A percentile compares a stretch with the other conserved stretches of the same genome.
These are phyloP conservation scores for Pelargonium nanum DNA, from an alignment of 345 rosid species.

Conservation along the genomic window DNA sequence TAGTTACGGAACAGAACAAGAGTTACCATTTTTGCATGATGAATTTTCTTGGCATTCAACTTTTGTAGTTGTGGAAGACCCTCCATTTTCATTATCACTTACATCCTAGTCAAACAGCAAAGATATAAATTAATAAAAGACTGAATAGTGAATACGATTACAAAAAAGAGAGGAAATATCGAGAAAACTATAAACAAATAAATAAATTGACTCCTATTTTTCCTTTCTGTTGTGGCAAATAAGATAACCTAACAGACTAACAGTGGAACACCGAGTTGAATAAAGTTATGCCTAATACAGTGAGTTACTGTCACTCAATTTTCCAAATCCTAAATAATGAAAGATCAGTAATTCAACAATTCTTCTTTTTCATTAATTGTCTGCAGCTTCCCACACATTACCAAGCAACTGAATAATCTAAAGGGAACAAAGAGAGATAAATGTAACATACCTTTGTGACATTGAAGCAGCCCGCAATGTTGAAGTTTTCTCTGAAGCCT, in stretches of 20 bases:
- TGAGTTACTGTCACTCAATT: too few relatives aligned
- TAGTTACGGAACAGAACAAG: background rate
- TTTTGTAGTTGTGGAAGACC: constrained; percentile 17
- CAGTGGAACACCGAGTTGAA: too few relatives aligned
- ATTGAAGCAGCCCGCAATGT: constrained; percentile 22
- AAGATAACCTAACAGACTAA: too few relatives aligned
- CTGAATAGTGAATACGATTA: too few relatives aligned
- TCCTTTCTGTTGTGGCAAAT: background rate
- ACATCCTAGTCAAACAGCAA: constrained; percentile 23
- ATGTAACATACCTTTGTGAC: constrained; percentile 29
- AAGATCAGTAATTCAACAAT: background rate
- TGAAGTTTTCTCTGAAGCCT: constrained; percentile 43
- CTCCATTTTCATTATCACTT: constrained; percentile 29
- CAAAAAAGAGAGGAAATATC: too few relatives aligned
- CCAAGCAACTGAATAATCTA: background rate
- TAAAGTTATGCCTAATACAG: too few relatives aligned
- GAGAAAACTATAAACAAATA: too few relatives aligned
- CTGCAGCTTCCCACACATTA: background rate
- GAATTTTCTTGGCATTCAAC: constrained; percentile 40
- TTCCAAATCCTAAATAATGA: background rate
- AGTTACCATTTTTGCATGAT: constrained; percentile 44
- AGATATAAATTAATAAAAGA: background rate
- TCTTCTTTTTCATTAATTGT: background rate
- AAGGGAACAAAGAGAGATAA: background rate
- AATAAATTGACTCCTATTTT: background rate